Evolutionary conservation across 805 yeast species (phyloP), one percentile per base, ranked within the genome.

Genomic region (Wickerhamomyces bovis): DNA sequence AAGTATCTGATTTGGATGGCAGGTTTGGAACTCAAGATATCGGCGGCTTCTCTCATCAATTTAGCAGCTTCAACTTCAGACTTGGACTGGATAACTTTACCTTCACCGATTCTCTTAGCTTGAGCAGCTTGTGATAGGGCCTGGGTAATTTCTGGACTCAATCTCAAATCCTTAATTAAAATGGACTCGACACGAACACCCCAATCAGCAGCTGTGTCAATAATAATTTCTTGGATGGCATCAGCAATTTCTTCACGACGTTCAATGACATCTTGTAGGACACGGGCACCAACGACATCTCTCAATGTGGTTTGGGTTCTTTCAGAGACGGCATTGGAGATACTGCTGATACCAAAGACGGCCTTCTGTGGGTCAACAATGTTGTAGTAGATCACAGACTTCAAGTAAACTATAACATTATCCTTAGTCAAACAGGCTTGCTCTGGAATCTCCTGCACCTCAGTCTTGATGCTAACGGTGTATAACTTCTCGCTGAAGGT

Each of bases 1-100:
- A 83, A 72, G 60, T 83, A 83, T 64, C 89, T 70, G 62, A 83
- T 83, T 68, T 83, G 89, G 85, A 83, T 81, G 25, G 89, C 89
- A 13, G 88, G 79, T 54, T 81, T 81, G 36, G 85, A 79, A 41
- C 85, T 83, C 58, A 83, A 73, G 48, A 83, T 81, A 63, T 83
- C 88, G 44, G 89, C 87, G 25, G 89, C 88, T 64, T 81, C 80
- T 68, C 89, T 76, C 88, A 83, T 82, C 53, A 81, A 73, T 63
- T 81, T 81, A 44, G 89, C 87, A 59, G 80, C 70, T 64, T 83
- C 89, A 44, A 82, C 88, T 67, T 83, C 89, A 18, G 88, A 87
- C 62, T 75, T 77, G 31, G 88, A 88, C 51, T 81, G 78, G 59
- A 83, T 83, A 59, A 83, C 82, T 72, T 83, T 83, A 58, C 83